Evolutionary conservation across 495 filamentous ascomycete species (phyloP), one percentile per base, ranked within the genome.

Genomic region (Penicillium samsonianum): DNA sequence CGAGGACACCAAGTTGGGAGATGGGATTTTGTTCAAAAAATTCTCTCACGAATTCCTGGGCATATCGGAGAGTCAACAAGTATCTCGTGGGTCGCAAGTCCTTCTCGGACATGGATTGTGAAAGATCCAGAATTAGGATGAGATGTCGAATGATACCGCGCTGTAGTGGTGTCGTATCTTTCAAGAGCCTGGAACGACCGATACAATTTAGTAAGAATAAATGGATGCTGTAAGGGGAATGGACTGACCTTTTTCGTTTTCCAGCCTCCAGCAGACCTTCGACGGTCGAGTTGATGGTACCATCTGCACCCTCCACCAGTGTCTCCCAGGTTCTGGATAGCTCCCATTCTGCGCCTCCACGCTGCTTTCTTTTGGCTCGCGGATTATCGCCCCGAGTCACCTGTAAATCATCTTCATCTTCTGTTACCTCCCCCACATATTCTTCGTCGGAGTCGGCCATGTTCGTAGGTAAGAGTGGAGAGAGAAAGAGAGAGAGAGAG

Each of bases 1-100:
- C 93, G 40, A 98, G 76, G 22, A 98, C 85, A 14, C 88, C 91
- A 37, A 98, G 80, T 67, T 98, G 95, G 28, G 90, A 94, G 70
- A 98, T 98, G n/a, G 94, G 94, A 58, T 98, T 98, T 71, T 98
- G 94, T 71, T 97, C 93, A 69, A 98, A 98, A 73, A 91, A 98
- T 62, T 97, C 95, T 44, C 86, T 82, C 37, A 97, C 88, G 69
- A 96, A 98, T 57, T 90, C 88, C 58, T 87, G 82, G 44, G 92
- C 89, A 75, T 92, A 95, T 62, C 86, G 86, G 57, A 97, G 80
- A 9, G 86, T 86, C 37, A 96, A 80, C 41, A 90, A 81, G 70
- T 93, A 91, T 31, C 93, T 84, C 19, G 83, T 96, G 6, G 94
- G 94, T 14, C 90, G 84, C 31, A 98, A 79, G 63, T 98, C 94